Base-by-base conservation (phyloP, 1,284 basidiomycete genomes). In the Leccinum pachyderme region DNA sequence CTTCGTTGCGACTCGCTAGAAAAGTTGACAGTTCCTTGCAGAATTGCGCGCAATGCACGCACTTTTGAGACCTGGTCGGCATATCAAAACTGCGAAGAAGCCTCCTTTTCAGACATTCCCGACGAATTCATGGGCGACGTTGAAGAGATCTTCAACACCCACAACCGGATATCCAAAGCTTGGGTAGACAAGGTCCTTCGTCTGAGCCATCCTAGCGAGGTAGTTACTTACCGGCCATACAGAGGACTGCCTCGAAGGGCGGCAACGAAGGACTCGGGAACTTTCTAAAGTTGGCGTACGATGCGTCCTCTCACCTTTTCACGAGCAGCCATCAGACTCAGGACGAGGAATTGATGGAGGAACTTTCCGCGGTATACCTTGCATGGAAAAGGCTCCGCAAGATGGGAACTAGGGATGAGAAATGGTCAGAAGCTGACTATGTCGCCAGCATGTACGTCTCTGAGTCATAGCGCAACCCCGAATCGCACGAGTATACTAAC, bases 351-450 rank as follows among this genome's bases (percentile, higher is more conserved):
- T 63, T 77, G 5, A 67, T 75, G 32, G 63, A 72, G 7, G 75
- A 77, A 28, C 60, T 81, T 22, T 67, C 68, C 28, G 64, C 57
- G 5, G 75, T 82, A 6, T 77, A 73, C 52, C 62, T 66, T 2
- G 78, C 79, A 3, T 82, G 78, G 77, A 70, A 73, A 28, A 71
- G 72, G 32, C 70, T 82, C 3, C 62, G 64, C 7, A 67, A 64
- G 55, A 78, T 82, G 78, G 72, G 68, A 24, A 64, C 65, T 7
- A 74, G 75, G 3, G 73, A 73, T 22, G 75, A 78, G 54, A 77
- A 72, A 58, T 79, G 75, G 69, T 81, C 79, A 2, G 82, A 83
- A 60, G 78, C 79, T 0, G 81, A 83, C 57, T 82, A 75, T 56
- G 79, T 75, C n/a, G 73, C 75, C 12, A 79, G 79, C 54, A 79